Evolutionary conservation across 257 asterid species (phyloP).

Genomic region (Solanum dulcamara): DNA sequence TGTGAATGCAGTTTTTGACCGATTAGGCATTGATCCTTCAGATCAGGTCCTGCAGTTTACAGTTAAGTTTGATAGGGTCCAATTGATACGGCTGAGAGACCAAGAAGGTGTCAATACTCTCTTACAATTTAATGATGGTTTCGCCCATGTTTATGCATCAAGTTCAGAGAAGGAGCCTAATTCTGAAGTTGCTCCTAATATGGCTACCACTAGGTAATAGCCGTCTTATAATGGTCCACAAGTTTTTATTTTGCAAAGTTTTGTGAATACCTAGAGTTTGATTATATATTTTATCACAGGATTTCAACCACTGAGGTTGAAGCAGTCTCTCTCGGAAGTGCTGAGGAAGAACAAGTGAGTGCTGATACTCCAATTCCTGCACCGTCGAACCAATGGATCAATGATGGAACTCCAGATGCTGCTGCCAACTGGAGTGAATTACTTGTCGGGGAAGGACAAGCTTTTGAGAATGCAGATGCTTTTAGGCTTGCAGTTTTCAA

Average conservation of each 20-base stretch:
- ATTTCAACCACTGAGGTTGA: conserved; percentile 1
- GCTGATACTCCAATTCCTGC: background rate
- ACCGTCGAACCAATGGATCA: background rate
- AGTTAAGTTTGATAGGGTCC: background rate
- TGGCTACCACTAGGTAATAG: background rate
- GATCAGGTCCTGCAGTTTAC: background rate
- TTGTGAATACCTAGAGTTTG: background rate
- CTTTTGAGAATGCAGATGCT: background rate
- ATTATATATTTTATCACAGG: background rate
- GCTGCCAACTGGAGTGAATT: conserved; percentile 1
- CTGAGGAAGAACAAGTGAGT: background rate
- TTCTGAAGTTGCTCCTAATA: background rate
- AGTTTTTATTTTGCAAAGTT: background rate
- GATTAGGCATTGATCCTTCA: background rate
- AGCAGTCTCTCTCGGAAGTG: background rate
- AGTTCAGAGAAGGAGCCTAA: conserved; percentile 1
- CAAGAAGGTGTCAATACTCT: background rate
- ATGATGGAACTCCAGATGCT: background rate
- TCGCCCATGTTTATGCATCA: background rate
- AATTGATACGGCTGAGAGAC: conserved; percentile 10
- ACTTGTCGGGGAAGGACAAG: background rate
- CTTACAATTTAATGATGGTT: background rate
- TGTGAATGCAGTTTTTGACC: background rate
- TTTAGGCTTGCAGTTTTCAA: background rate
- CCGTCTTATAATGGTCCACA: background rate